phyloP scores from a whole-genome alignment of 2,329 filamentous ascomycete genomes.

The Tolypocladium cylindrosporum region DNA sequence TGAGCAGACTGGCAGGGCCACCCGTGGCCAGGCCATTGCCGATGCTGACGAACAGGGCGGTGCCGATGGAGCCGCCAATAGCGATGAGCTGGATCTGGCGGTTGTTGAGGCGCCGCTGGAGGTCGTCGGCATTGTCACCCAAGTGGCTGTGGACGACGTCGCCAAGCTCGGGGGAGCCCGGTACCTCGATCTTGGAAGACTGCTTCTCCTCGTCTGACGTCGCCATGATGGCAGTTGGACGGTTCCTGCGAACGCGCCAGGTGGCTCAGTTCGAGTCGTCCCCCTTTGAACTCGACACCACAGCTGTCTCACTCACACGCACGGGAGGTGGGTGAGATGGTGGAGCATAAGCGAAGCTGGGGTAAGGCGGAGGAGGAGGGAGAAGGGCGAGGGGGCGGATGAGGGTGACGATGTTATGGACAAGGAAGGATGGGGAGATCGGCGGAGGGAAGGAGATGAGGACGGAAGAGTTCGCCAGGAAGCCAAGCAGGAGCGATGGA shows the following conservation, averaged over 20 bases:
- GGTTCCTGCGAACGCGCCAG: background rate
- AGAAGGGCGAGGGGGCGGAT: background rate
- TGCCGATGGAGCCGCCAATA: conserved; percentile 48
- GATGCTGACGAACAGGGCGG: conserved; percentile 52
- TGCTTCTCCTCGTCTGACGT: conserved; percentile 17
- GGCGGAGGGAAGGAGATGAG: background rate
- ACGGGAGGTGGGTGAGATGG: background rate
- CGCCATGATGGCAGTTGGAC: conserved; percentile 6
- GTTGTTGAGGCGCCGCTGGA: conserved; percentile 40
- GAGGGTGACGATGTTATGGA: background rate
- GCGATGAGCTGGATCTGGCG: conserved; percentile 49
- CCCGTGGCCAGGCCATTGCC: conserved; percentile 39
- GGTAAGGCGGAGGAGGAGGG: background rate
- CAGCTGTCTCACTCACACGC: background rate
- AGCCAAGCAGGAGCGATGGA: background rate
- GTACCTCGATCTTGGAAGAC: conserved; percentile 11
- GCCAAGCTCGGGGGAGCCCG: conserved; percentile 15
- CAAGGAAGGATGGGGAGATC: background rate
- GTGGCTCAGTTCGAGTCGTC: background rate
- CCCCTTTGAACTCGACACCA: background rate
- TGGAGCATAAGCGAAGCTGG: background rate
- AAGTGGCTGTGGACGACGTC: conserved; percentile 12
- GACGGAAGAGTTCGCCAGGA: background rate
- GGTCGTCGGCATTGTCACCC: conserved; percentile 23
- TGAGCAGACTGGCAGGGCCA: conserved; percentile 39